Conservation (phyloP, 371 early-diverging fungal species). For the Syncephalastrum contaminatum region DNA sequence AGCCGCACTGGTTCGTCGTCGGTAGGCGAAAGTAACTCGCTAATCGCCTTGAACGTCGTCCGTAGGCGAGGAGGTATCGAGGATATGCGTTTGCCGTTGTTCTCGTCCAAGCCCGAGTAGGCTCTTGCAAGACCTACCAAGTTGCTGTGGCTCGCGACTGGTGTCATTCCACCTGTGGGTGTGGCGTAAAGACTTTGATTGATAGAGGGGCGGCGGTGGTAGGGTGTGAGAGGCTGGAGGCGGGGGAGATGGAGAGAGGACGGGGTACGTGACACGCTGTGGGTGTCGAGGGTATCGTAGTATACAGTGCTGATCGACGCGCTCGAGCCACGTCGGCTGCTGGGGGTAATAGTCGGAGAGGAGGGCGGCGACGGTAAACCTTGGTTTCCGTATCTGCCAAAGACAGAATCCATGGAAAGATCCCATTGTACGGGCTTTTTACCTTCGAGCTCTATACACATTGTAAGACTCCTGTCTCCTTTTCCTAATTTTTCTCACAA, state of each 20-base stretch:
- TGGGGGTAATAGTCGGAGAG: neutral
- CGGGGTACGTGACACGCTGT: slow-evolving; percentile 7
- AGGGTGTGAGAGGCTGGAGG: slow-evolving; percentile 2
- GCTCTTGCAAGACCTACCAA: slow-evolving; percentile 20
- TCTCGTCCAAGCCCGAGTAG: slow-evolving; percentile 14
- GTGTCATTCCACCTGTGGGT: slow-evolving; percentile 23
- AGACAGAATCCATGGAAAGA: slow-evolving; percentile 7
- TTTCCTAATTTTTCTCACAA: neutral
- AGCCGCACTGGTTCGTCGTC: too few relatives aligned
- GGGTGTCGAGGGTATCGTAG: slow-evolving; percentile 19
- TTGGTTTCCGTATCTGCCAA: slow-evolving; percentile 14
- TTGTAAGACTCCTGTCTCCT: neutral
- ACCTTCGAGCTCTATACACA: slow-evolving; percentile 25
- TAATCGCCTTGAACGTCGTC: slow-evolving; percentile 15
- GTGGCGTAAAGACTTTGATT: slow-evolving; percentile 26
- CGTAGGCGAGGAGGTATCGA: slow-evolving; percentile 28
- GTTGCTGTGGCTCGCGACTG: slow-evolving; percentile 30
- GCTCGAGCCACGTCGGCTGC: slow-evolving; percentile 32
- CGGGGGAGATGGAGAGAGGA: slow-evolving; percentile 7
- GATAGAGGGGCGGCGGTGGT: slow-evolving; percentile 10
- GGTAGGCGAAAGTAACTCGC: neutral
- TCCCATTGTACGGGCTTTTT: slow-evolving; percentile 21
- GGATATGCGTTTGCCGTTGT: neutral
- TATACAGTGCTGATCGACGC: slow-evolving; percentile 24
- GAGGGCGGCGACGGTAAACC: slow-evolving; percentile 8